A percentile compares a stretch with the other conserved stretches of the same genome.
phyloP scores from a whole-genome alignment of 2,329 filamentous ascomycete genomes.

The Cryphonectria carpinicola region DNA sequence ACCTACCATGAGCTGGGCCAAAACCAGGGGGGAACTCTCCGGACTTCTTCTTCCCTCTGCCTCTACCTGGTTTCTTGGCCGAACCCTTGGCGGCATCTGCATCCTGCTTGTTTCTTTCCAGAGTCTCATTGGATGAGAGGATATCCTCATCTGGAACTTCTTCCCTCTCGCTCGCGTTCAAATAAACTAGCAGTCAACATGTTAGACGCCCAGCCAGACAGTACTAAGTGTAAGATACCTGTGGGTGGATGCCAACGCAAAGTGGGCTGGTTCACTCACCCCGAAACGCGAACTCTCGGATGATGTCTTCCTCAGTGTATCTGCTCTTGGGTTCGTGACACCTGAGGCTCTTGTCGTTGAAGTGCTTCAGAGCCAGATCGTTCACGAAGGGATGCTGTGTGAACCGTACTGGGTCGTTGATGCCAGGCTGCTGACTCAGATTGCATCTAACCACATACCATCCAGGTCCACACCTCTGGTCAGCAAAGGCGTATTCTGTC shows the following conservation, averaged over 20 bases:
- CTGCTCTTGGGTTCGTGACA: not conserved
- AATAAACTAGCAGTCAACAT: not conserved
- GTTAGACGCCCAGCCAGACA: not conserved
- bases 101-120: not conserved
- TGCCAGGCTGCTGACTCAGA: not conserved
- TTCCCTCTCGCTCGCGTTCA: no score
- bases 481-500: not conserved
- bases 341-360: not conserved
- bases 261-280: not conserved
- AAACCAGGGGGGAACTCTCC: not conserved
- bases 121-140: not conserved
- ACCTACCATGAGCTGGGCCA: not conserved
- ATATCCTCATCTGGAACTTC: not conserved
- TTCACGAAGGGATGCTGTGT: not conserved
- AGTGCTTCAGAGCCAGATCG: not conserved
- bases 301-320: constrained; percentile 7
- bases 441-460: constrained; percentile 14
- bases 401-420: not conserved
- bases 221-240: not conserved
- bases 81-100: not conserved
- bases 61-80: not conserved
- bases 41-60: not conserved
- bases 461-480: constrained; percentile 4
- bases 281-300: not conserved
- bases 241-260: not conserved